These are phyloP conservation scores for Wickerhamiella galacta DNA, from an alignment of 805 yeast genomes.

Conservation along the genomic window DNA sequence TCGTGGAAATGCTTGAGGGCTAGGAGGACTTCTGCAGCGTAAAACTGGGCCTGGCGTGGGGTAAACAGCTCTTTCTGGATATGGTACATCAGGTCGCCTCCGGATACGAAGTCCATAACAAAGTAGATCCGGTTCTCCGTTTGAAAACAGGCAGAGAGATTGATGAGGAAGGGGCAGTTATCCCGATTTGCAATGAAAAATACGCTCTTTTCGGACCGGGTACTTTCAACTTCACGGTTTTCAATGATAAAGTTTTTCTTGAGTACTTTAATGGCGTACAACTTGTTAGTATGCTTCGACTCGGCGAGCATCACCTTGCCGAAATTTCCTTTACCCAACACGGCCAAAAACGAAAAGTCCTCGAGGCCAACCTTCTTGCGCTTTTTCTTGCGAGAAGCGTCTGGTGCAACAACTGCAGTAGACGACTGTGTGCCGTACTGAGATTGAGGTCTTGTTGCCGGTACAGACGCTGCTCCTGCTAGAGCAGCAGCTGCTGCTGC, in stretches of 20 bases:
- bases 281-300: conserved; percentile 58
- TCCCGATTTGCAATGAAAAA: conserved; percentile 69
- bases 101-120: conserved; percentile 95
- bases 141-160: conserved; percentile 88
- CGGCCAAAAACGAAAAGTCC: conserved; percentile 87
- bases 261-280: conserved; percentile 92
- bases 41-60: conserved; percentile 83
- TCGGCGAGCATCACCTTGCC: conserved; percentile 98
- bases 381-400: conserved; percentile 35
- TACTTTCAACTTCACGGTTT: conserved; percentile 90
- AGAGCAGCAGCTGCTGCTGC: neutral
- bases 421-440: too few relatives aligned
- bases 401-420: too few relatives aligned
- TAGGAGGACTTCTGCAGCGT: conserved; percentile 88
- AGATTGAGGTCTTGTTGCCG: too few relatives aligned
- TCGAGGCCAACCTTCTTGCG: conserved; percentile 53
- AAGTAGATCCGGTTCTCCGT: conserved; percentile 94
- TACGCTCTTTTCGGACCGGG: conserved; percentile 86
- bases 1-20: conserved; percentile 90
- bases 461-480: too few relatives aligned
- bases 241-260: conserved; percentile 92
- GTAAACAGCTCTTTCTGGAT: conserved; percentile 85
- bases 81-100: conserved; percentile 99
- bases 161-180: conserved; percentile 82
- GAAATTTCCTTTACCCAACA: conserved; percentile 93